Evolutionary conservation across 768 basidiomycete species (phyloP), one percentile per base, ranked within the genome.

Genomic region (Termitomyces sp.): DNA sequence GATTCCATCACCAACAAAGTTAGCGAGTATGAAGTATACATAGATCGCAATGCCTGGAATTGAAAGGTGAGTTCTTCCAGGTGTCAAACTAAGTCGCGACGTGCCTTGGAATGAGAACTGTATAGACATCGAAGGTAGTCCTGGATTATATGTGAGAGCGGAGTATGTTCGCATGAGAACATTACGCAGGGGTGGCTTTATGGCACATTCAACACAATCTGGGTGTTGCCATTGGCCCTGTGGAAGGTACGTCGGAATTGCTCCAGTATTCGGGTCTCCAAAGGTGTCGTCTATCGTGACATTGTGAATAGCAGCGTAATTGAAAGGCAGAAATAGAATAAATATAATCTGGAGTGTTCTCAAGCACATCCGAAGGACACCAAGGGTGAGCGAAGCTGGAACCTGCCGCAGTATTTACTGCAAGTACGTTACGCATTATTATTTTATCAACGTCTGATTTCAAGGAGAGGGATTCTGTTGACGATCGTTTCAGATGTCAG

Each of bases 1-100:
- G 10, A 68, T 62, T 13, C 47, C 52, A 6, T 24, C 29, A 7
- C 39, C 36, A 39, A 60, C 58, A 15, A 66, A 62, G 57, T 76
- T 74, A 16, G 70, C 68, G 6, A 75, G 71, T 31, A 75, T 71
- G 49, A 77, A 75, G 56, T 67, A 77, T 16, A 75, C 69, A 54
- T 72, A 73, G 6, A 77, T 66, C 0, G 73, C 73, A 24, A 68
- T 71, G 22, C 75, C 75, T 77, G 39, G 34, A 24, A 39, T 3
- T 24, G 31, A 3, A 15, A 4, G 9, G 18, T n/a, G 29, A 12
- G n/a, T 5, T 33, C 20, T n/a, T n/a, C n/a, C n/a, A n/a, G n/a
- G n/a, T n/a, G n/a, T n/a, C n/a, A n/a, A 13, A 4, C 6, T 6
- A 29, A 29, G 29, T 29, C n/a, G 6, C 29, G 22, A 20, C 41